phyloP scores from a whole-genome alignment of 495 filamentous ascomycete species.

The Rhypophila decipiens region DNA sequence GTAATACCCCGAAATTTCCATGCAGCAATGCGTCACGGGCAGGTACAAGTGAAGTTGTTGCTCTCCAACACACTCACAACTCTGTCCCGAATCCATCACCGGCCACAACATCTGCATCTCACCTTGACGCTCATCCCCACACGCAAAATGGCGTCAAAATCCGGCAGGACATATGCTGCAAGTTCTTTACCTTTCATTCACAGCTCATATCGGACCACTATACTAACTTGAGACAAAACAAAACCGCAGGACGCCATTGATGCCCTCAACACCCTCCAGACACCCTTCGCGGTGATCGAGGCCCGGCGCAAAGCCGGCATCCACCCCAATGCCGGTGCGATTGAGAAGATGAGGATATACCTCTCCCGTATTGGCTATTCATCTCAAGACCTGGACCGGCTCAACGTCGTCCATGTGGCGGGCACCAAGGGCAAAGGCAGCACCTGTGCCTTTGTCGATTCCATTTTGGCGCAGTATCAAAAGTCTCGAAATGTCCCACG shows the following conservation, averaged over 20 bases:
- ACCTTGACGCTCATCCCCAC: background rate
- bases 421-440: slow-evolving; percentile 93
- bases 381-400: slow-evolving; percentile 63
- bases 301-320: slow-evolving; percentile 63
- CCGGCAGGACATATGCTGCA: slow-evolving; percentile 21
- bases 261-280: slow-evolving; percentile 84
- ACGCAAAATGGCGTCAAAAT: background rate
- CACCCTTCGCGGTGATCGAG: slow-evolving; percentile 73
- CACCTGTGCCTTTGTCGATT: slow-evolving; percentile 62
- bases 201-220: background rate
- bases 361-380: slow-evolving; percentile 67
- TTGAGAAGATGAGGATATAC: slow-evolving; percentile 74
- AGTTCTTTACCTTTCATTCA: background rate
- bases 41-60: background rate
- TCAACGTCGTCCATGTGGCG: slow-evolving; percentile 78
- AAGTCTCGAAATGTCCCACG: slow-evolving; percentile 24
- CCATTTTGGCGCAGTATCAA: slow-evolving; percentile 41
- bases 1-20: background rate
- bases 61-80: background rate
- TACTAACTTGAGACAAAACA: background rate
- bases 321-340: slow-evolving; percentile 57
- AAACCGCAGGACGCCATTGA: slow-evolving; percentile 65
- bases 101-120: background rate
- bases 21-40: background rate
- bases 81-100: too few relatives aligned